These are phyloP conservation scores for Biscogniauxia sp. DNA, from an alignment of 2,329 filamentous ascomycete species.

Conservation along the genomic window DNA sequence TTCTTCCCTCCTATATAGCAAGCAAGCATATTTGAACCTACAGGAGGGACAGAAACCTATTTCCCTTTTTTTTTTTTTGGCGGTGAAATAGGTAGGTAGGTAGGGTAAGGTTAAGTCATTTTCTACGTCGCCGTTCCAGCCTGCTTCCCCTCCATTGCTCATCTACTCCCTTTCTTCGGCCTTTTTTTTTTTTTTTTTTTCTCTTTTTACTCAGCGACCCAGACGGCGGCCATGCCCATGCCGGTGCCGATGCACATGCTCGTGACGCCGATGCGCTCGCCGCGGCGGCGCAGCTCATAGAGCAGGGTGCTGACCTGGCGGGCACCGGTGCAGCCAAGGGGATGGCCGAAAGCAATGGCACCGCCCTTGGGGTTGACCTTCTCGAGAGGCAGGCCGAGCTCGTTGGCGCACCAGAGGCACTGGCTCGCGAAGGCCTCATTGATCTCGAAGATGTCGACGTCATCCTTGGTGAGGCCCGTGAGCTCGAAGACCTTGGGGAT, in stretches of 20 bases:
- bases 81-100: too few relatives aligned
- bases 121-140: too few relatives aligned
- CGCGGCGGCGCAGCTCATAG: constrained; percentile 82
- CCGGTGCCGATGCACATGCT: constrained; percentile 97
- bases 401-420: constrained; percentile 88
- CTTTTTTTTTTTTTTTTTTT: neutral
- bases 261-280: constrained; percentile 83
- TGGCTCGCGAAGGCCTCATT: constrained; percentile 98
- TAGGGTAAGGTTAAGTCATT: too few relatives aligned
- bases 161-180: too few relatives aligned
- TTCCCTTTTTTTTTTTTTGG: too few relatives aligned
- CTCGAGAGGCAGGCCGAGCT: constrained; percentile 75
- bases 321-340: constrained; percentile 89
- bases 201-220: constrained; percentile 79
- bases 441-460: constrained; percentile 97
- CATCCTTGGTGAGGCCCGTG: constrained; percentile 80
- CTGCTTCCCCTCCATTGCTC: too few relatives aligned
- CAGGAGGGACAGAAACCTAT: too few relatives aligned
- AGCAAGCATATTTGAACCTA: too few relatives aligned
- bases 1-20: too few relatives aligned
- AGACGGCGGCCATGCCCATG: constrained; percentile 97
- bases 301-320: constrained; percentile 90
- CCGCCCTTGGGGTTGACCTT: constrained; percentile 98
- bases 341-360: constrained; percentile 94
- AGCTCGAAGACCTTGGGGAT: constrained; percentile 90